Base-by-base conservation (phyloP, 2,329 filamentous ascomycete species). In the Aspergillus novoparasiticus region DNA sequence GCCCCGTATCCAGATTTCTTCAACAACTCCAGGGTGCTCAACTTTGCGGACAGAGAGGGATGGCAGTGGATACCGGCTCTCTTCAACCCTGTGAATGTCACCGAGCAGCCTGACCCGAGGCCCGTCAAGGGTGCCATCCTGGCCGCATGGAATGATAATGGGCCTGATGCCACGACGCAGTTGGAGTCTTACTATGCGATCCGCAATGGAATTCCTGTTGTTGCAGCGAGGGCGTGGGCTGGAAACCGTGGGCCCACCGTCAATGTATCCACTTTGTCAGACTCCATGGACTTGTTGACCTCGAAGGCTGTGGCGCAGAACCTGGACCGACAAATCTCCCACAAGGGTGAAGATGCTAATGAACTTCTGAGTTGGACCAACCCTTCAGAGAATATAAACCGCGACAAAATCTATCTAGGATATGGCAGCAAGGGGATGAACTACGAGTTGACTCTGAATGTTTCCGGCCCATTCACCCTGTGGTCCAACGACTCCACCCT, bases 121-220 rank as follows among this genome's bases (percentile, higher is more conserved):
- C 72, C 75, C 1, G 78, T 86, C 1, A 76, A 82, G 3, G 85
- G 85, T 0, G 79, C 83, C 28, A 79, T 86, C 32, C 76, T 80
- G 3, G 80, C 85, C 1, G 71, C 84, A 5, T 86, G 85, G 85
- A 86, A 86, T 62, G 84, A 87, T 64, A 85, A 82, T 57, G 84
- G 84, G 1, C 75, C 81, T 0, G 85, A 86, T 64, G 80, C 83
- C 3, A 80, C 81, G 0, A 82, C 82, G 0, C 83, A 83, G 61
- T 78, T 82, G 1, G 84, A 86, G 68, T 79, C 82, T 0, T 86
- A 84, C 64, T 85, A 85, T 64, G 78, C 83, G 1, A 82, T 84
- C 73, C 76, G 80, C 2, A 64, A 82, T n/a, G 82, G 82, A 0
- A 79, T 86, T 21, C 82, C 84, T 0, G 81, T 83, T 0, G 73